Percentiles rank a stretch among this genome's conserved stretches.
Evolutionary conservation across 2,329 filamentous ascomycete genomes (phyloP).

Genomic region (Colletotrichum tamarilloi): DNA sequence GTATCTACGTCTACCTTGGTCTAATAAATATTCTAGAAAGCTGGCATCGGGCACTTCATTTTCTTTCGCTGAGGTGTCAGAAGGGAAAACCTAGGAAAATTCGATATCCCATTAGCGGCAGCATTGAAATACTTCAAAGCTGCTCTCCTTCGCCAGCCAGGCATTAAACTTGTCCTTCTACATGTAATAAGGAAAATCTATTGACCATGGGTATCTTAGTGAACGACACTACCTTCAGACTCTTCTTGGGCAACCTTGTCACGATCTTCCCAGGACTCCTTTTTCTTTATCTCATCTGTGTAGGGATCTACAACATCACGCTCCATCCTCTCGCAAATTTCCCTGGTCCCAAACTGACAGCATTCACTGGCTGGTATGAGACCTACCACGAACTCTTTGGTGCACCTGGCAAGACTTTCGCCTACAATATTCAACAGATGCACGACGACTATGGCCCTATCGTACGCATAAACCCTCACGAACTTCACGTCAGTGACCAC

Average conservation of each 20-base stretch:
- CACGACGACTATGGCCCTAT: constrained; percentile 36
- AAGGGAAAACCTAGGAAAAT: too few species aligned
- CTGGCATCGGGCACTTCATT: too few species aligned
- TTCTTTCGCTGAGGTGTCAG: too few species aligned
- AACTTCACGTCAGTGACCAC: constrained; percentile 34
- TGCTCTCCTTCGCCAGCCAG: too few species aligned
- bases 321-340: constrained; percentile 40
- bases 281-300: not conserved
- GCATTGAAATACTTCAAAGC: too few species aligned
- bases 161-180: too few species aligned
- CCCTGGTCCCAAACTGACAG: constrained; percentile 47
- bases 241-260: too few species aligned
- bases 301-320: constrained; percentile 4
- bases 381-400: constrained; percentile 45
- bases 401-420: not conserved
- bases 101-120: too few species aligned
- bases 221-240: not conserved
- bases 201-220: not conserved
- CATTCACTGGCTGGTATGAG: constrained; percentile 45
- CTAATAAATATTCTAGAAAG: too few species aligned
- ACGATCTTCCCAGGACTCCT: not conserved
- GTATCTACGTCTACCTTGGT: too few species aligned
- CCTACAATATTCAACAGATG: constrained; percentile 18
- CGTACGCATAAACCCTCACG: constrained; percentile 34
- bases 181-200: too few species aligned